These are phyloP conservation scores for Puccinia coronata DNA, from an alignment of 1,284 basidiomycete species.

Conservation along the genomic window DNA sequence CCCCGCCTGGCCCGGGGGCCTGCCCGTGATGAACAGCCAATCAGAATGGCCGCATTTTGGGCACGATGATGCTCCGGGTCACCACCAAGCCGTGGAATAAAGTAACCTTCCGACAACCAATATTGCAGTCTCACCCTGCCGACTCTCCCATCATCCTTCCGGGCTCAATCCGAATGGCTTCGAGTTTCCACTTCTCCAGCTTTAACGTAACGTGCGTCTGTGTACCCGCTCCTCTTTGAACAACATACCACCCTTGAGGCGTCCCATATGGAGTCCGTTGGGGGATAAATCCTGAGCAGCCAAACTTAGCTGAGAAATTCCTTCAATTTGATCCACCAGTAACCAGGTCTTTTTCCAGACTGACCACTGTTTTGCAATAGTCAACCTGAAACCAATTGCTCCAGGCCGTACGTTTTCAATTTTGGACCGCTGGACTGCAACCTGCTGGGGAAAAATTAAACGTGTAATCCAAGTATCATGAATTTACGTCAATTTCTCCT, in stretches of 20 bases:
- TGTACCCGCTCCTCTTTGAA: neutral
- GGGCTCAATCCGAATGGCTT: constrained; percentile 22
- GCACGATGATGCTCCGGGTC: neutral
- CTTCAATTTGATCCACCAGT: no score
- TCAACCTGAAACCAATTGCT: constrained; percentile 58
- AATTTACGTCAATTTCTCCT: neutral
- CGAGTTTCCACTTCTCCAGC: constrained; percentile 29
- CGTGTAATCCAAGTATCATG: neutral
- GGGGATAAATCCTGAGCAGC: neutral
- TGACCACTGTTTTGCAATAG: constrained; percentile 51
- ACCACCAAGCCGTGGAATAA: neutral
- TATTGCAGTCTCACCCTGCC: neutral
- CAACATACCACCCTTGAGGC: neutral
- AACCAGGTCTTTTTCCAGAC: constrained; percentile 36
- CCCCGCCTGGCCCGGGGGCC: no score
- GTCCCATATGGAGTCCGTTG: neutral
- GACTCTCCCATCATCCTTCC: neutral
- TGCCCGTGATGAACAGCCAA: no score
- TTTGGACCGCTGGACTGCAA: neutral
- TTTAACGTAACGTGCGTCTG: constrained; percentile 43
- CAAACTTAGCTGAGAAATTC: neutral
- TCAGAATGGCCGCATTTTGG: no score
- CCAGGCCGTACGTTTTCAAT: constrained; percentile 53
- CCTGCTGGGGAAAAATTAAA: neutral
- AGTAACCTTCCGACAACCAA: neutral